These are phyloP conservation scores for Petunia secreta DNA, from an alignment of 257 asterid genomes.

Conservation along the genomic window DNA sequence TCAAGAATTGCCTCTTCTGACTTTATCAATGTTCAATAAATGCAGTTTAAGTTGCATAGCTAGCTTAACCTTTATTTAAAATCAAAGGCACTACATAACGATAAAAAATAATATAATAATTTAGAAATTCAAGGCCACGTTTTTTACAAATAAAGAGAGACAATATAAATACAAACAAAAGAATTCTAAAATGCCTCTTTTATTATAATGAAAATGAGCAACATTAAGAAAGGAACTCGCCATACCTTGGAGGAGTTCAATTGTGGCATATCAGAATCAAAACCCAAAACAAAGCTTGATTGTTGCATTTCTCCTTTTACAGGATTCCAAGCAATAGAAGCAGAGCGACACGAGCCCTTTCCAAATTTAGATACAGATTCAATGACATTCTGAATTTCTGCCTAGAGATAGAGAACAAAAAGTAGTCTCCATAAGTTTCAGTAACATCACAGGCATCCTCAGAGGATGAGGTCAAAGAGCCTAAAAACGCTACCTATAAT, in stretches of 20 bases:
- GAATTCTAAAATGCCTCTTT: neutral
- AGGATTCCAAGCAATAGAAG: conserved; percentile 92
- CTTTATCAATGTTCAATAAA: neutral
- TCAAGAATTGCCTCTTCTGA: neutral
- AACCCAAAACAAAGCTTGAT: conserved; percentile 85
- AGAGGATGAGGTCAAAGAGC: neutral
- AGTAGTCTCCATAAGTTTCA: neutral
- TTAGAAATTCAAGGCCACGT: neutral
- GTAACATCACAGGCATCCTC: neutral
- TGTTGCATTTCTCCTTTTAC: conserved; percentile 63
- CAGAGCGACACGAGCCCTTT: conserved; percentile 64
- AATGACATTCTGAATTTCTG: conserved; percentile 80
- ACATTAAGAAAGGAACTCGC: conserved; percentile 13
- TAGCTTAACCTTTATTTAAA: neutral
- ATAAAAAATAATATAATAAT: too few relatives aligned
- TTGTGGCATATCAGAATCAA: conserved; percentile 62
- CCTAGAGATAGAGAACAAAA: conserved; percentile 46
- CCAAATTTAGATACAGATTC: conserved; percentile 75
- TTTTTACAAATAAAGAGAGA: conserved; percentile 8
- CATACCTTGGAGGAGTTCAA: conserved; percentile 86
- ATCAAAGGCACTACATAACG: too few relatives aligned
- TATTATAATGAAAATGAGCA: neutral
- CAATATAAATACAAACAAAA: neutral
- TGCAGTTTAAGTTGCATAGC: neutral
- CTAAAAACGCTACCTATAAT: neutral